These are phyloP conservation scores for Diospyros kaki DNA, from an alignment of 148 eudicot genomes.

Conservation along the genomic window DNA sequence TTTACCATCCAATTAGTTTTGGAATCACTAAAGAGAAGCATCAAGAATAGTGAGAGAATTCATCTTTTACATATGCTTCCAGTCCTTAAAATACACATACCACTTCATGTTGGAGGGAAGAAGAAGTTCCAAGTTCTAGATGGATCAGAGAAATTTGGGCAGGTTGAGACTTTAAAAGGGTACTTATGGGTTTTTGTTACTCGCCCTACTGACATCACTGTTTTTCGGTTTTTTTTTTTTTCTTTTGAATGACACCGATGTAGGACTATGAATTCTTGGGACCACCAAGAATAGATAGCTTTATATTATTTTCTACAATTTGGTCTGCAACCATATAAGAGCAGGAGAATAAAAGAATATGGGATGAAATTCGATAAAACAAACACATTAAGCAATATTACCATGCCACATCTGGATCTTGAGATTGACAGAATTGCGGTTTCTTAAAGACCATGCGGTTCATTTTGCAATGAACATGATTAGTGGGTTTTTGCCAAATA, in stretches of 20 bases:
- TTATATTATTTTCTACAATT: too few relatives aligned
- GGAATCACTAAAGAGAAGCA: constrained; percentile 10
- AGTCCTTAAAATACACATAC: neutral
- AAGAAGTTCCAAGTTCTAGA: neutral
- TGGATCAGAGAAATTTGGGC: neutral
- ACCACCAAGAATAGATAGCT: too few relatives aligned
- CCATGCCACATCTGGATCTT: constrained; percentile 72
- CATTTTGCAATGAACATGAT: constrained; percentile 45
- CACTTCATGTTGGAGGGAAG: neutral
- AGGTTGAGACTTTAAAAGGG: neutral
- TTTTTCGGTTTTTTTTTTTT: too few relatives aligned
- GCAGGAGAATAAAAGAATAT: neutral
- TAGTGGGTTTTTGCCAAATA: constrained; percentile 59
- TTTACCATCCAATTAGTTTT: constrained; percentile 14
- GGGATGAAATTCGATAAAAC: neutral
- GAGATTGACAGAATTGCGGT: constrained; percentile 49
- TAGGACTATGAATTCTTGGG: too few relatives aligned
- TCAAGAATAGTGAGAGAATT: neutral
- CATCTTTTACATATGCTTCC: neutral
- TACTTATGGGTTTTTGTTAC: too few relatives aligned
- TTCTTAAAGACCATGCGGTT: constrained; percentile 44
- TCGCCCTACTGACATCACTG: too few relatives aligned
- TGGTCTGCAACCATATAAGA: too few relatives aligned
- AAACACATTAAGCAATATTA: constrained; percentile 21
- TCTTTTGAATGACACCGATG: too few relatives aligned